Conservation (phyloP, 257 asterid species). For the Scutellaria minor region DNA sequence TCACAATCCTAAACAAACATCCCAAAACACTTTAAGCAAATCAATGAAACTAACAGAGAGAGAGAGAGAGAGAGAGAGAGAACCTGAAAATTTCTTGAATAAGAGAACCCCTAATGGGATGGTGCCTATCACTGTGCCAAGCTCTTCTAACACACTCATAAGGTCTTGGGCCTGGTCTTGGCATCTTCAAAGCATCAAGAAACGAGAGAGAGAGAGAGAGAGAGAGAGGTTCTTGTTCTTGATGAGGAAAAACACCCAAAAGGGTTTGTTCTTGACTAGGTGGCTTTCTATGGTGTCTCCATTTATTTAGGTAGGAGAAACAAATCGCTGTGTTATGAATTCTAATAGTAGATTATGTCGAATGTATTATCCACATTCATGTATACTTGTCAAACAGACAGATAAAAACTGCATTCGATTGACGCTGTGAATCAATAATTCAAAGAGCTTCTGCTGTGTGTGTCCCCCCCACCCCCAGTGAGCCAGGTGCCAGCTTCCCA, state of each 20-base stretch:
- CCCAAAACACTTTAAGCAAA: slow-evolving; percentile 17
- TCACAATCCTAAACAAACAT: slow-evolving; percentile 59
- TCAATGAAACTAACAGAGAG: neutral
- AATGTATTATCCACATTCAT: too few species aligned
- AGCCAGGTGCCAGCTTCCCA: slow-evolving; percentile 78
- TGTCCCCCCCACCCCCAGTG: slow-evolving; percentile 52
- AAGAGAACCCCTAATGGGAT: slow-evolving; percentile 87
- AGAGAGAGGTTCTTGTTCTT: too few species aligned
- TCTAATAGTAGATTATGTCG: too few species aligned
- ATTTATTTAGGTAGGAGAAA: slow-evolving; percentile 24
- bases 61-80: neutral
- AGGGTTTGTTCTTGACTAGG: neutral
- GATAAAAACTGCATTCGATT: too few species aligned
- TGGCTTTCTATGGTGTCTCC: slow-evolving; percentile 22
- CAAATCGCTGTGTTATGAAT: neutral
- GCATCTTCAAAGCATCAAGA: slow-evolving; percentile 57
- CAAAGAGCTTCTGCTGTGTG: slow-evolving; percentile 28
- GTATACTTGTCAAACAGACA: too few species aligned
- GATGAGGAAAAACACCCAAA: neutral
- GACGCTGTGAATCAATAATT: slow-evolving; percentile 23
- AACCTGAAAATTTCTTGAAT: slow-evolving; percentile 96
- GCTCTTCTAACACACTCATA: slow-evolving; percentile 95
- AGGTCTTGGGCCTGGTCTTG: slow-evolving; percentile 92
- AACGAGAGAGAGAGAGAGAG: neutral
- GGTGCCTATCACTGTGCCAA: slow-evolving; percentile 96